Conservation (phyloP, 805 yeast genomes). For the Wickerhamomyces queroliae region DNA sequence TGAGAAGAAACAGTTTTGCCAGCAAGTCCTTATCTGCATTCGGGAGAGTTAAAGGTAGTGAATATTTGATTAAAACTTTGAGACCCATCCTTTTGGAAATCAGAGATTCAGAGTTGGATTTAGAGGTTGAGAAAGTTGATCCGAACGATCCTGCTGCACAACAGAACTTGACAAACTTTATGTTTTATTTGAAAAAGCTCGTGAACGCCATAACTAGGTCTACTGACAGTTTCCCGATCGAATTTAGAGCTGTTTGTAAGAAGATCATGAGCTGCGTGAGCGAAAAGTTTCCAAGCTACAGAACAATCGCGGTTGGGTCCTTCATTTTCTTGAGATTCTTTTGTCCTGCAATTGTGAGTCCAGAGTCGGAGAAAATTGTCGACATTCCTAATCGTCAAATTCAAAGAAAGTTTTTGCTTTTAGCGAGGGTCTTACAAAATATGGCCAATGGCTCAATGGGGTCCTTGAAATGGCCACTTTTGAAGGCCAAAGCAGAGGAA, state of each 20-base stretch:
- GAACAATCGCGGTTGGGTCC: slow-evolving; percentile 74
- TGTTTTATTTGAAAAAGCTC: slow-evolving; percentile 47
- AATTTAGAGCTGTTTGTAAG: slow-evolving; percentile 66
- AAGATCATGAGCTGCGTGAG: slow-evolving; percentile 54
- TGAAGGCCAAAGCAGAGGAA: slow-evolving; percentile 36
- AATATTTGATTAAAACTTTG: slow-evolving; percentile 48
- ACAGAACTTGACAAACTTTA: slow-evolving; percentile 39
- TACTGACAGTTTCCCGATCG: slow-evolving; percentile 55
- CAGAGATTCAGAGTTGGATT: slow-evolving; percentile 40
- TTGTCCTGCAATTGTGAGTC: slow-evolving; percentile 88
- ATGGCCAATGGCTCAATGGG: slow-evolving; percentile 78
- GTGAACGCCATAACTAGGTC: slow-evolving; percentile 57
- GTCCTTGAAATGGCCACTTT: slow-evolving; percentile 58
- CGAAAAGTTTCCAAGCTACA: slow-evolving; percentile 59
- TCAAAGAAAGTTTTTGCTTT: slow-evolving; percentile 64
- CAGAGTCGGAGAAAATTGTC: slow-evolving; percentile 47
- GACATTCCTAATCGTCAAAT: slow-evolving; percentile 33
- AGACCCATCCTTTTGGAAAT: slow-evolving; percentile 53
- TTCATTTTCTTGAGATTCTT: slow-evolving; percentile 75
- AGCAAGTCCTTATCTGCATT: slow-evolving; percentile 70
- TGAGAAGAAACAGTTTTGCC: slow-evolving; percentile 78
- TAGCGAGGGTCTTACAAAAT: slow-evolving; percentile 81
- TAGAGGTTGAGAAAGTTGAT: slow-evolving; percentile 58
- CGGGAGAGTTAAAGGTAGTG: slow-evolving; percentile 61
- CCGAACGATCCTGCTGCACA: slow-evolving; percentile 32